phyloP scores from a whole-genome alignment of 225 moss, liverwort and hornwort species.

The Marchantia polymorpha region DNA sequence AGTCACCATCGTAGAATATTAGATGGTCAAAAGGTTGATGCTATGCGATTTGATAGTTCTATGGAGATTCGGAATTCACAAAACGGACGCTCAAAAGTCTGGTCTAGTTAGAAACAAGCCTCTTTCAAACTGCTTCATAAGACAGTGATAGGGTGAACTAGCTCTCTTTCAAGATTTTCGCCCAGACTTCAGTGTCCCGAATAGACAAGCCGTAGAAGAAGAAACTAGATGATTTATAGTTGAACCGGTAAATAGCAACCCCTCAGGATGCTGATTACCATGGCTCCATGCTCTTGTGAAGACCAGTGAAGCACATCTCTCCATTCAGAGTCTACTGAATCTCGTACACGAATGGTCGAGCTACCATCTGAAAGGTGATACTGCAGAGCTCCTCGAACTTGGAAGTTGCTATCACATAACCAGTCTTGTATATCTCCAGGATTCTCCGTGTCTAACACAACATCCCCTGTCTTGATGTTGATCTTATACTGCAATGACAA shows the following conservation, averaged over 20 bases:
- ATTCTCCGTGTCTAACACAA: constrained; percentile 52
- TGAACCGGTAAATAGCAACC: no score
- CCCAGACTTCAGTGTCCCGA: no score
- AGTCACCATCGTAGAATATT: neutral
- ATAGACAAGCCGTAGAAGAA: no score
- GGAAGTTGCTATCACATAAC: constrained; percentile 59
- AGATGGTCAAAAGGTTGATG: neutral
- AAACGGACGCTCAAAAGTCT: no score
- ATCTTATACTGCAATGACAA: constrained; percentile 56
- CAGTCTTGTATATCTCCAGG: constrained; percentile 82
- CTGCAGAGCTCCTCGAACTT: constrained; percentile 63
- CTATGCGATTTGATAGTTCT: no score
- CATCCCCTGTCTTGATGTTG: constrained; percentile 66
- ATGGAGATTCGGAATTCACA: no score
- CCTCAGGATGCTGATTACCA: constrained; percentile 34
- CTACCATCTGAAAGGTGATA: constrained; percentile 61
- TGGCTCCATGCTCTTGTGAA: constrained; percentile 51
- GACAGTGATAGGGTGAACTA: no score
- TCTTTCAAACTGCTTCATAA: no score
- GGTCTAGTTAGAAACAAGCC: no score
- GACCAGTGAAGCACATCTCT: constrained; percentile 66
- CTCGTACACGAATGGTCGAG: constrained; percentile 64
- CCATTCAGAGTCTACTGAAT: constrained; percentile 58
- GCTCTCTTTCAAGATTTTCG: no score
- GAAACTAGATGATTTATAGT: no score